Evolutionary conservation across 257 asterid species (phyloP).

Genomic region (Asclepias syriaca): DNA sequence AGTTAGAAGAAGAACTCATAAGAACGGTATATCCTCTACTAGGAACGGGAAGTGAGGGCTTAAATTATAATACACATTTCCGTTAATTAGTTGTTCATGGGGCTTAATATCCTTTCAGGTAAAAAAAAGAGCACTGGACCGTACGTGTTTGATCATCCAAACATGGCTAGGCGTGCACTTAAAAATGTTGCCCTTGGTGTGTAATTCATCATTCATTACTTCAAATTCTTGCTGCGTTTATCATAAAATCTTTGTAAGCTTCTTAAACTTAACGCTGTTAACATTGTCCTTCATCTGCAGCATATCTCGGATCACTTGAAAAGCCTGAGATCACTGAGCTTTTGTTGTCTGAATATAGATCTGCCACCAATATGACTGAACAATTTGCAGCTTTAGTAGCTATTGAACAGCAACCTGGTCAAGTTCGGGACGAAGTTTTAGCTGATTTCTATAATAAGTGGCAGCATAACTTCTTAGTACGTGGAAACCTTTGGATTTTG

Average conservation of each 20-base stretch:
- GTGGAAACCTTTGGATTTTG: neutral
- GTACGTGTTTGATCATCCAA: constrained; percentile 56
- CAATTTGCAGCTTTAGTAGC: constrained; percentile 82
- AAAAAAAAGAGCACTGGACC: constrained; percentile 45
- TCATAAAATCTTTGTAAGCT: neutral
- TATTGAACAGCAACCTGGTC: constrained; percentile 73
- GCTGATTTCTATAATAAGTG: constrained; percentile 85
- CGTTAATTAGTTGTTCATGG: neutral
- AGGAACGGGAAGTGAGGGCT: neutral
- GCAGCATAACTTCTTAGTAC: constrained; percentile 88
- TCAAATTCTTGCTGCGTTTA: neutral
- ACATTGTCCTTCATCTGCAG: constrained; percentile 31
- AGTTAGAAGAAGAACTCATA: constrained; percentile 51
- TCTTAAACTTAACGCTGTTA: constrained; percentile 1
- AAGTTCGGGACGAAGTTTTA: constrained; percentile 62
- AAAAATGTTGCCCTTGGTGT: constrained; percentile 70
- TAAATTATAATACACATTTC: neutral
- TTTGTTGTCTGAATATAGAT: constrained; percentile 58
- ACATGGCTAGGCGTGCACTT: constrained; percentile 75
- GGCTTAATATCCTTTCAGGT: constrained; percentile 34
- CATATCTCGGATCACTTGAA: constrained; percentile 65
- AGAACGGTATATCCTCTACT: constrained; percentile 36
- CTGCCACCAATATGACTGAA: constrained; percentile 88
- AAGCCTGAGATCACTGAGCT: constrained; percentile 61
- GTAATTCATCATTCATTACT: constrained; percentile 8